phyloP scores from a whole-genome alignment of 2,329 filamentous ascomycete genomes.

The Paecilomyces fulvus region DNA sequence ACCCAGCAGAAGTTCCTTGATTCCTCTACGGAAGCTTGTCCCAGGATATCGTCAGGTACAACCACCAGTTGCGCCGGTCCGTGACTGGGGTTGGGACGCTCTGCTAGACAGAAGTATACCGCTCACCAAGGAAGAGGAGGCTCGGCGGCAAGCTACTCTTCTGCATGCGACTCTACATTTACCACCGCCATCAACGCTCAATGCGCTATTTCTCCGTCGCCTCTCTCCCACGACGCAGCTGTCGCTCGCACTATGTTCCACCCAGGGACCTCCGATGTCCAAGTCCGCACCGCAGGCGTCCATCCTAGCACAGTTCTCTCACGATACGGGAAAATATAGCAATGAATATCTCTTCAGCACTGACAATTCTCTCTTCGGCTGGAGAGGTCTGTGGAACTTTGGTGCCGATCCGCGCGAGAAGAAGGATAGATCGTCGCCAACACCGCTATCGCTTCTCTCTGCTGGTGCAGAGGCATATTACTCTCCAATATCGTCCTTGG shows the following conservation, averaged over 20 bases:
- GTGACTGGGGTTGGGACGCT: conserved; percentile 25
- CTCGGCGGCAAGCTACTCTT: conserved; percentile 31
- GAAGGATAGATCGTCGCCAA: conserved; percentile 33
- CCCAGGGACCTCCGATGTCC: conserved; percentile 30
- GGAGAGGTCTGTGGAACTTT: conserved; percentile 91
- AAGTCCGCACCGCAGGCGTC: conserved; percentile 38
- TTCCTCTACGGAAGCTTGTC: conserved; percentile 69
- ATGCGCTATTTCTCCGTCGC: conserved; percentile 74
- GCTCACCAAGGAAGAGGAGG: conserved; percentile 52
- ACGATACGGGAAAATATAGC: conserved; percentile 79
- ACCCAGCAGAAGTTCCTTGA: conserved; percentile 60
- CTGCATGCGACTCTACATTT: conserved; percentile 39
- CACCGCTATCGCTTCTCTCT: conserved; percentile 71
- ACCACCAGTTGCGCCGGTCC: conserved; percentile 24
- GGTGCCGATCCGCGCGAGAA: conserved; percentile 46
- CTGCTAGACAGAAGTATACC: conserved; percentile 15
- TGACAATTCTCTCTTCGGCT: conserved; percentile 78
- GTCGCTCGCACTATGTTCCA: conserved; percentile 54
- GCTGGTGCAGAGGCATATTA: conserved; percentile 93
- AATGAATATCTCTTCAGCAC: conserved; percentile 87
- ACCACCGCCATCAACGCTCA: conserved; percentile 69
- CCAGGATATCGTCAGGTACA: conserved; percentile 73
- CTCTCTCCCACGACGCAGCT: conserved; percentile 70
- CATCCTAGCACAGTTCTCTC: conserved; percentile 42
- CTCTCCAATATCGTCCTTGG: conserved; percentile 86